Evolutionary conservation across 441 rosid species (phyloP).

Genomic region (Lepidium campestre): DNA sequence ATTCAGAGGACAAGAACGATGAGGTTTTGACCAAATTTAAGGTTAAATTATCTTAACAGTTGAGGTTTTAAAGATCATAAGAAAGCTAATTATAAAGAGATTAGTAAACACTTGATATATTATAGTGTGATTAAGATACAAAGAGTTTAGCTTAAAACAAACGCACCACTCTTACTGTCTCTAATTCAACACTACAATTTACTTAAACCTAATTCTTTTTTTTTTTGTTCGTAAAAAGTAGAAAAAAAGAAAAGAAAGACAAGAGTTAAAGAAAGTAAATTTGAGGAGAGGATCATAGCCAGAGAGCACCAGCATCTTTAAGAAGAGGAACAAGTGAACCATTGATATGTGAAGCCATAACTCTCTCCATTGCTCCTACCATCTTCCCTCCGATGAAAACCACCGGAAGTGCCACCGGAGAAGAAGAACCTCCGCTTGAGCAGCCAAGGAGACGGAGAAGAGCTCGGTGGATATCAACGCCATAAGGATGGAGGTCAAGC

Average conservation of each 20-base stretch:
- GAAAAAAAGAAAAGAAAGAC: background rate
- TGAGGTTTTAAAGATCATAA: background rate
- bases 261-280: background rate
- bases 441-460: constrained; percentile 23
- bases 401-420: constrained; percentile 39
- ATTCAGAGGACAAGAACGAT: too few relatives aligned
- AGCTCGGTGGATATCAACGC: constrained; percentile 14
- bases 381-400: constrained; percentile 79
- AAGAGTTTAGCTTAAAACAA: constrained; percentile 27
- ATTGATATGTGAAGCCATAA: constrained; percentile 82
- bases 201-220: constrained; percentile 3
- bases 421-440: constrained; percentile 3
- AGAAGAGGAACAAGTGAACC: constrained; percentile 86
- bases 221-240: background rate
- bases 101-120: background rate
- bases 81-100: background rate
- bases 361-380: constrained; percentile 74
- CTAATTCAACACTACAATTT: constrained; percentile 6
- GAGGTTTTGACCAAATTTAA: too few relatives aligned
- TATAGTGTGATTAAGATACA: constrained; percentile 15
- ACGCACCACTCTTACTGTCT: constrained; percentile 24
- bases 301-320: constrained; percentile 87
- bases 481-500: constrained; percentile 52
- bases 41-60: background rate
- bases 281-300: constrained; percentile 48